Base-by-base conservation (phyloP, 148 eudicot genomes). In the Vaccinium vitisidaea region DNA sequence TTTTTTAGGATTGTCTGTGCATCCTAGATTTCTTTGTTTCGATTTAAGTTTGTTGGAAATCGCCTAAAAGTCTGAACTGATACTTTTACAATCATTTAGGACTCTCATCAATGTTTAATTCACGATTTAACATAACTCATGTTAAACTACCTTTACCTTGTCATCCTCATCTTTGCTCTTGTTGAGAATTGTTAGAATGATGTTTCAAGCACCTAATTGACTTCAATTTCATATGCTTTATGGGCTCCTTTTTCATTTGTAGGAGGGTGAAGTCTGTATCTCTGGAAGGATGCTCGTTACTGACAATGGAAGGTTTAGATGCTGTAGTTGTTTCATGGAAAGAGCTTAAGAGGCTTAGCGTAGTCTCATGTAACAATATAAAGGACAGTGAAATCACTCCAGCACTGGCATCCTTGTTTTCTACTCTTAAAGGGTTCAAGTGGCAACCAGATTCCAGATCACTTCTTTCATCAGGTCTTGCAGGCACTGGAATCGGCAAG, bases 381-480 rank as follows among this genome's bases (percentile, higher is more conserved):
- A 97, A 93, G 86, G 98, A 92, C 82, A 87, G 94, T 46, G 96
- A 93, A 79, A 90, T 95, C 70, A 90, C 99, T 77, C 89, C 98
- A 30, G 94, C 90, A 63, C 84, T 97, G 83, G 99, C 99, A 39
- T 86, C 89, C 53, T 81, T 95, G 80, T 95, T 97, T 88, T 93
- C 93, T 67, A 88, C 83, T 82, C 93, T 97, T 81, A 95, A 95
- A 88, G 98, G 94, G 90, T 83, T 97, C 84, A 97, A 93, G 81
- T 97, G 99, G 99, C 85, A 94, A 81, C 99, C 99, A 67, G 98
- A 94, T 95, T 88, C 99, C 80, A 91, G 85, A 84, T 95, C 98
- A 85, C 82, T 94, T 53, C 87, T 97, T 19, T 82, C 92, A 19
- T 91, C 95, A 82, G 90, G 95, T 87, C 98, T 97, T 84, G 90